Evolutionary conservation across 164 flowering plant species (phyloP), one percentile per base, ranked within the genome.

Genomic region (Cinnamomum chago): DNA sequence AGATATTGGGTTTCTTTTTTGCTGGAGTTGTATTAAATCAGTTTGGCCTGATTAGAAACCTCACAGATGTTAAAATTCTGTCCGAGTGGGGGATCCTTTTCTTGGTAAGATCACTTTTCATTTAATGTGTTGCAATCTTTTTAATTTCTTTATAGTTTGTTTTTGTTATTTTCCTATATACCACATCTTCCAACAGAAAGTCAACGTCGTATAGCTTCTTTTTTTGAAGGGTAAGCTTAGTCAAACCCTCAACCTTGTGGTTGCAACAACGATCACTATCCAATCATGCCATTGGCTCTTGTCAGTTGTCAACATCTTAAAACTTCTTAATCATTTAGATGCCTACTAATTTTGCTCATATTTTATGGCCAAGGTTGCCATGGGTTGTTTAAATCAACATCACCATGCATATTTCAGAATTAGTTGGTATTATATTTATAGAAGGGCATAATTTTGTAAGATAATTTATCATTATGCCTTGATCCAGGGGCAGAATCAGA

Each of bases 41-140:
- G 74, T 87, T 93, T 87, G 99, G 98, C 65, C 76, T 92, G 80
- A 90, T 95, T 66, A 86, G 98, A 83, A 93, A 95, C 83, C 88
- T 95, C 73, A 91, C 91, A 55, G 99, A 95, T 84, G 97, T 95
- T 58, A 95, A 95, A 79, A 84, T 92, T 82, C 89, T 95, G 33
- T 95, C 99, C 35, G 98, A 95, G 80, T 95, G 99, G 99, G 99
- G 99, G 15, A 90, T 95, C 74, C 97, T 95, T 72, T 95, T 95
- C 80, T 80, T 95, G 97, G 99, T 95, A 82, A 92, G 92, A 33
- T 55, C 25, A 27, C 55, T 13, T 40, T 40, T 68, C 17, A n/a
- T 20, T 47, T n/a, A 10, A n/a, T 3, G 2, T 40, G 47, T 40
- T 9, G 47, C 47, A 40, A 40, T 40, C 47, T 40, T 40, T 40